Evolutionary conservation across 2,329 filamentous ascomycete species (phyloP).

Genomic region (Hysterium pulicare): DNA sequence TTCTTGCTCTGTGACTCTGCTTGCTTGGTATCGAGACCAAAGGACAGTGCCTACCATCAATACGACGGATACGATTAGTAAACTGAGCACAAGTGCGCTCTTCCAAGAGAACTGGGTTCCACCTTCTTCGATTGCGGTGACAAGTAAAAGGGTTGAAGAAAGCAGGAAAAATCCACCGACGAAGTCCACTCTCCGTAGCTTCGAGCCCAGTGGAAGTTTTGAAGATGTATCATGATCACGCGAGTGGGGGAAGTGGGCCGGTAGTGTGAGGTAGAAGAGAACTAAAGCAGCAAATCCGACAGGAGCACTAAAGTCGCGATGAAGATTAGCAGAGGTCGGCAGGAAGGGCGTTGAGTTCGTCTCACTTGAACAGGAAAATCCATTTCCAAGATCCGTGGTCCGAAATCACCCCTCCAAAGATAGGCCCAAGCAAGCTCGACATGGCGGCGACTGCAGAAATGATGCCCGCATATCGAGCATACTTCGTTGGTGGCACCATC

Average conservation of each 20-base stretch:
- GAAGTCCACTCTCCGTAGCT: too few relatives aligned
- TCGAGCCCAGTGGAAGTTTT: too few relatives aligned
- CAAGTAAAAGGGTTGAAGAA: neutral
- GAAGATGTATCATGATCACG: too few relatives aligned
- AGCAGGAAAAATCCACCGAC: neutral
- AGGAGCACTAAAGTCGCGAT: neutral
- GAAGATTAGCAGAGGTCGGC: conserved; percentile 9
- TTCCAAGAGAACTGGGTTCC: neutral
- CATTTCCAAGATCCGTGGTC: conserved; percentile 14
- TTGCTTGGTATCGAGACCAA: neutral
- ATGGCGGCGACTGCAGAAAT: conserved; percentile 6
- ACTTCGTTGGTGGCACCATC: conserved; percentile 14
- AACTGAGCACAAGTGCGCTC: neutral
- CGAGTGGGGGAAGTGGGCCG: conserved; percentile 5
- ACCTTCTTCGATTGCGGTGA: neutral
- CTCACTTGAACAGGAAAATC: conserved; percentile 19
- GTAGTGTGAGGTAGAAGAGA: conserved; percentile 2
- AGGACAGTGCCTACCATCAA: neutral
- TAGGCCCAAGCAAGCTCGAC: conserved; percentile 11
- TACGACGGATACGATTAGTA: neutral
- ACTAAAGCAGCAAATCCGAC: conserved; percentile 1
- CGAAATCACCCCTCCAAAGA: conserved; percentile 13
- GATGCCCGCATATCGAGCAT: conserved; percentile 2
- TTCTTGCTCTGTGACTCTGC: neutral
- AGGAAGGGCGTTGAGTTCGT: conserved; percentile 1